These are phyloP conservation scores for Rhynchosporium graminicola DNA, from an alignment of 2,329 filamentous ascomycete genomes.

Conservation along the genomic window DNA sequence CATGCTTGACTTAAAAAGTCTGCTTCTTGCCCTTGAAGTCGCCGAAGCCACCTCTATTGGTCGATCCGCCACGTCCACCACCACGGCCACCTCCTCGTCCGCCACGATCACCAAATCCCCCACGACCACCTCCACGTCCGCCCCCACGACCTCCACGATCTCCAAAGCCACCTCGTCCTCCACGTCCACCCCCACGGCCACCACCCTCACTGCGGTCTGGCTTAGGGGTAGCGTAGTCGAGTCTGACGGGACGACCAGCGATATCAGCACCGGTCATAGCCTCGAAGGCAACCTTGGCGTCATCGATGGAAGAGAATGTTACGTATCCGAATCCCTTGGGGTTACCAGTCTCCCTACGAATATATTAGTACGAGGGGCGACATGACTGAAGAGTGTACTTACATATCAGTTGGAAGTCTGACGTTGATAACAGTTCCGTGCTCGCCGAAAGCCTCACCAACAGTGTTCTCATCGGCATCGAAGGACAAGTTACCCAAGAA, in stretches of 20 bases:
- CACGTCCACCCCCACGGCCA: conserved; percentile 46
- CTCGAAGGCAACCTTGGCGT: conserved; percentile 64
- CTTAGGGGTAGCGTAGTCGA: conserved; percentile 67
- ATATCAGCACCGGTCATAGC: conserved; percentile 64
- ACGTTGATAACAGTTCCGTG: conserved; percentile 65
- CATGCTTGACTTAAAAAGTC: conserved; percentile 41
- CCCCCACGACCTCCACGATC: conserved; percentile 42
- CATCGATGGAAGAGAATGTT: conserved; percentile 66
- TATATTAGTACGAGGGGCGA: conserved; percentile 32
- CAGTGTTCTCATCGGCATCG: conserved; percentile 63
- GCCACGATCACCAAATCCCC: conserved; percentile 42
- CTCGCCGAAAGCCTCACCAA: conserved; percentile 64
- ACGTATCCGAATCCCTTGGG: conserved; percentile 77
- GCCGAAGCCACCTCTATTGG: conserved; percentile 56
- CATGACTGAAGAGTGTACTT: conserved; percentile 30
- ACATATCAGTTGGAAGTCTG: conserved; percentile 68
- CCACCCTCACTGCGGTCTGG: conserved; percentile 51
- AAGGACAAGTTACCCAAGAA: conserved; percentile 75
- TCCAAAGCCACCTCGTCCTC: conserved; percentile 45
- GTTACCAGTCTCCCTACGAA: conserved; percentile 57
- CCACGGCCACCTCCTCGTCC: conserved; percentile 44
- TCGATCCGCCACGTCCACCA: conserved; percentile 44
- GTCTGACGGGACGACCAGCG: conserved; percentile 63
- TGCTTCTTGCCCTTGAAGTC: conserved; percentile 60
- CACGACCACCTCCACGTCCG: conserved; percentile 40